Evolutionary conservation across 306 rosid genomes (phyloP).

Genomic region (Pterocarpus santalinus): DNA sequence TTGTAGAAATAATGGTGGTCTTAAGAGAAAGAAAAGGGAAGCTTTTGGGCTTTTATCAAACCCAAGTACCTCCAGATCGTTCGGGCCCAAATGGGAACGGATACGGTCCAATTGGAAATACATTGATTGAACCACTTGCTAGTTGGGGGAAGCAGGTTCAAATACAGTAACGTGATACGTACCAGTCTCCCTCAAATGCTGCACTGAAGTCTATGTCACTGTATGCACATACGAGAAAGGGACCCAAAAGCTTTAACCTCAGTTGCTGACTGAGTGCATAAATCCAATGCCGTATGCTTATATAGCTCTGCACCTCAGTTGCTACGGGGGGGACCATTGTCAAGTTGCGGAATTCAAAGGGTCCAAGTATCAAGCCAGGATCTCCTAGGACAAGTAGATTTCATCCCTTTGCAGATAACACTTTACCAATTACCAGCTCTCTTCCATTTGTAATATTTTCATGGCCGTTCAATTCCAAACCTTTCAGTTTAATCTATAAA

Average conservation of each 20-base stretch:
- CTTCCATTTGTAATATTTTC: background rate
- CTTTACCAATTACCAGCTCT: background rate
- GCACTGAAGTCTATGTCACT: constrained; percentile 10
- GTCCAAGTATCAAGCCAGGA: constrained; percentile 18
- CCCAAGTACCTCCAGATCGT: too few species aligned
- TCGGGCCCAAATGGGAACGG: too few species aligned
- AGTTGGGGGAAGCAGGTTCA: background rate
- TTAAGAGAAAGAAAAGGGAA: too few species aligned
- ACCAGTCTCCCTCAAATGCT: background rate
- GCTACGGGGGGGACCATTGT: constrained; percentile 26
- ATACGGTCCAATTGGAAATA: background rate
- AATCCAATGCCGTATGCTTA: constrained; percentile 10
- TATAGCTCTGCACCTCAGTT: background rate
- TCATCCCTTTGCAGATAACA: background rate
- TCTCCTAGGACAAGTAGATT: background rate
- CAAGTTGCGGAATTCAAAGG: constrained; percentile 27
- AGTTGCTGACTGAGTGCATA: constrained; percentile 8
- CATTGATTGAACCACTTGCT: constrained; percentile 44
- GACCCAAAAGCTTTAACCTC: constrained; percentile 38
- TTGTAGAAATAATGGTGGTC: too few species aligned
- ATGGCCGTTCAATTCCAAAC: background rate
- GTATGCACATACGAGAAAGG: background rate
- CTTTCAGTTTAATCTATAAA: background rate
- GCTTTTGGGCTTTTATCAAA: too few species aligned
- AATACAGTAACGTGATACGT: background rate